A percentile compares a stretch with the other conserved stretches of the same genome.
Evolutionary conservation across 2,329 filamentous ascomycete genomes (phyloP).

Genomic region (Paecilomyces sp.): DNA sequence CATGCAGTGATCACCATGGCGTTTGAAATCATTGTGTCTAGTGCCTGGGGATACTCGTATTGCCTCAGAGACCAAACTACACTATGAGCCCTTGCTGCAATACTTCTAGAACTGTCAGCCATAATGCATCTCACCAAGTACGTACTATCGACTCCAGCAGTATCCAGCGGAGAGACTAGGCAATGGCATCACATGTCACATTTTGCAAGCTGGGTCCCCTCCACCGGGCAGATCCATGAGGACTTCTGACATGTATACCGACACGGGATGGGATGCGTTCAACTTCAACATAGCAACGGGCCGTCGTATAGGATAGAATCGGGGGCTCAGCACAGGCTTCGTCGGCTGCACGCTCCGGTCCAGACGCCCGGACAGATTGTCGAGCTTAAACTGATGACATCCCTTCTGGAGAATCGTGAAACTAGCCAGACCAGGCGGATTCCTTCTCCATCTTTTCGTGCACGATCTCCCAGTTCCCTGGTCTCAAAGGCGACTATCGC

Average conservation of each 20-base stretch:
- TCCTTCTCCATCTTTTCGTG: background rate
- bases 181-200: background rate
- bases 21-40: background rate
- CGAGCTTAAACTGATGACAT: background rate
- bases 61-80: background rate
- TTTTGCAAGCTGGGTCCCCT: background rate
- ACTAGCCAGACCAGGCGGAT: background rate
- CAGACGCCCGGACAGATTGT: background rate
- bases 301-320: background rate
- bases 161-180: background rate
- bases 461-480: background rate
- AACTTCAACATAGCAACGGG: background rate
- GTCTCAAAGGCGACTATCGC: background rate
- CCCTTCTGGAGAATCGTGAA: background rate
- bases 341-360: background rate
- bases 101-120: background rate
- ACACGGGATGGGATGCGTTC: background rate
- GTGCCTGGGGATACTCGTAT: background rate
- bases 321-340: background rate
- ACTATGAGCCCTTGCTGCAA: background rate
- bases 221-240: background rate
- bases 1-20: background rate
- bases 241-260: background rate
- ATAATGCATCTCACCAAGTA: background rate
- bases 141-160: background rate